phyloP scores from a whole-genome alignment of 164 flowering plant species.

The Warburgia ugandensis region DNA sequence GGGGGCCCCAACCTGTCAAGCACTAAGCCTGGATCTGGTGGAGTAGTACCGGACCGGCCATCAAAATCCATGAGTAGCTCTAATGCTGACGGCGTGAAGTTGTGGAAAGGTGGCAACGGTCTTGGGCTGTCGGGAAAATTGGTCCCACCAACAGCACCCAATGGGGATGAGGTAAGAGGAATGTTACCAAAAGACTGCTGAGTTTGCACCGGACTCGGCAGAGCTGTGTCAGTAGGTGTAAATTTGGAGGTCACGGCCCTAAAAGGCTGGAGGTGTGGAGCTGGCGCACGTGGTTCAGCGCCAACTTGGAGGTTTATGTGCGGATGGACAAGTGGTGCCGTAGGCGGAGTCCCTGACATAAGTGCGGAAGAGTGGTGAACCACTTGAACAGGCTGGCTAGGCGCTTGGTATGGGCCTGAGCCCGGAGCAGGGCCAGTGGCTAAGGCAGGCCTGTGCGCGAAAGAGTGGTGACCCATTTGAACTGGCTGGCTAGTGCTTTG shows the following conservation, averaged over 20 bases:
- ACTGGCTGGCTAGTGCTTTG: slow-evolving; percentile 7
- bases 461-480: background rate
- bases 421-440: background rate
- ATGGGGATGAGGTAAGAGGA: slow-evolving; percentile 6
- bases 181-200: slow-evolving; percentile 16
- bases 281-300: slow-evolving; percentile 36
- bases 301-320: slow-evolving; percentile 20
- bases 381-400: slow-evolving; percentile 17
- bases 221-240: slow-evolving; percentile 9
- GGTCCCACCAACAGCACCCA: slow-evolving; percentile 8
- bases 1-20: slow-evolving; percentile 1
- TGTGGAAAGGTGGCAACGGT: slow-evolving; percentile 5
- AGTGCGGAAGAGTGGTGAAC: slow-evolving; percentile 23
- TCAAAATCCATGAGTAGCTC: slow-evolving; percentile 22
- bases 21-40: background rate
- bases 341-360: slow-evolving; percentile 16
- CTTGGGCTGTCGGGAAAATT: slow-evolving; percentile 8
- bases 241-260: slow-evolving; percentile 23
- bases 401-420: background rate
- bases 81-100: slow-evolving; percentile 10
- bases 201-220: slow-evolving; percentile 12
- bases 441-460: background rate
- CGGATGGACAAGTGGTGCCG: slow-evolving; percentile 18
- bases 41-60: slow-evolving; percentile 11
- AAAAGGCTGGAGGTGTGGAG: slow-evolving; percentile 49